These are phyloP conservation scores for Vanderwaltozyma verrucispora DNA, from an alignment of 805 yeast species.

Conservation along the genomic window DNA sequence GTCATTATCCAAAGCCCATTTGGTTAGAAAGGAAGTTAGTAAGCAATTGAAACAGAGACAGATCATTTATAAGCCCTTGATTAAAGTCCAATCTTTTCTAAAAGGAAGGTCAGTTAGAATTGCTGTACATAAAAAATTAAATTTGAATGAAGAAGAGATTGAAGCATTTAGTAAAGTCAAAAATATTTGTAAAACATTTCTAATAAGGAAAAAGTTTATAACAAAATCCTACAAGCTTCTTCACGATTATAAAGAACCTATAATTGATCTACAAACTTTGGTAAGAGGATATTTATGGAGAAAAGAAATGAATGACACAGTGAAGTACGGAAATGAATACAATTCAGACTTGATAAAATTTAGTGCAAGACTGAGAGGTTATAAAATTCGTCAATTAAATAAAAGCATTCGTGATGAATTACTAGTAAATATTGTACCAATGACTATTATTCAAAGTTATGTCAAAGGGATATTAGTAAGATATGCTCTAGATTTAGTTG, in stretches of 20 bases:
- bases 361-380: constrained; percentile 10
- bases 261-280: too few relatives aligned
- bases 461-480: constrained; percentile 56
- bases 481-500: constrained; percentile 41
- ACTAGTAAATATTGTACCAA: constrained; percentile 17
- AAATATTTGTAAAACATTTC: too few relatives aligned
- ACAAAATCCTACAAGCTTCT: too few relatives aligned
- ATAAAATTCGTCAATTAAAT: constrained; percentile 2
- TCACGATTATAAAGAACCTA: too few relatives aligned
- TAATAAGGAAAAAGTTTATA: too few relatives aligned
- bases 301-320: not conserved
- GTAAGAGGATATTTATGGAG: constrained; percentile 33
- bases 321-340: constrained; percentile 21
- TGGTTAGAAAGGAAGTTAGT: constrained; percentile 19
- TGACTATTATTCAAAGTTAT: constrained; percentile 40
- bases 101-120: too few relatives aligned
- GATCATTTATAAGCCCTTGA: too few relatives aligned
- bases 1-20: constrained; percentile 31
- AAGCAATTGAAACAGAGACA: constrained; percentile 1
- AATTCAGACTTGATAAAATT: constrained; percentile 2
- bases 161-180: too few relatives aligned
- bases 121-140: too few relatives aligned
- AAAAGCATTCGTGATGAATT: too few relatives aligned
- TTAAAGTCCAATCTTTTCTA: too few relatives aligned
- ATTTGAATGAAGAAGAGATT: too few relatives aligned